Evolutionary conservation across 169 alveolate genomes (phyloP), one percentile per base, ranked within the genome.

Genomic region (Eimeria tenella): DNA sequence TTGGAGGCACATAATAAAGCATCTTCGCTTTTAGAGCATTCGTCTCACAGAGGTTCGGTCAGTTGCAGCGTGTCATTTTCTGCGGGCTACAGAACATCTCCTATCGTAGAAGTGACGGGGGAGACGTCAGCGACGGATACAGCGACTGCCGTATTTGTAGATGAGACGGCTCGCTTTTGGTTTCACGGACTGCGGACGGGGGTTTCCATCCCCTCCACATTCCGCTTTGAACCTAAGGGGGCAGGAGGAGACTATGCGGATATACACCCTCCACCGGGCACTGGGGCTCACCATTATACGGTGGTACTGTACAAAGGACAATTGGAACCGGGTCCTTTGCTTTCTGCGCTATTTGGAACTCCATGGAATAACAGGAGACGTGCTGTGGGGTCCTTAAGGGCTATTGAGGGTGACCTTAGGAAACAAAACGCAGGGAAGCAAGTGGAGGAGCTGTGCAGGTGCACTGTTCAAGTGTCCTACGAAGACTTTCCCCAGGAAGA

Each of bases 371-470:
- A 62, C 70, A 60, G 79, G 11, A 56, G 8, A 17, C 91, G 91
- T 17, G 91, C 79, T 42, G 79, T 84, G 31, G 91, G 79, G 6
- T 84, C 91, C 5, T 6, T 84, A 4, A 5, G 3, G 0, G 91
- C 79, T 49, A 62, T 84, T 42, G 79, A 21, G 65, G 53, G 4
- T 19, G 91, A 84, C 79, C 62, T 84, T 3, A 49, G 13, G 65
- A 15, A 5, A 19, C 81, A n/a, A 49, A 84, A 84, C 23, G 42
- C 25, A 81, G 63, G 79, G 52, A 25, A 42, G 19, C 81, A 75
- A 23, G 74, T 56, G 73, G 91, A 84, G 74, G 91, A 84, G 62
- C 75, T 84, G 42, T 84, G 91, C 79, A 23, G 91, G 11, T 84
- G 91, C 13, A 60, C 91, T 15, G 79, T 84, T 8, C 23, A 4